phyloP scores from a whole-genome alignment of 2,329 filamentous ascomycete species.

The Epichloe bromicola region DNA sequence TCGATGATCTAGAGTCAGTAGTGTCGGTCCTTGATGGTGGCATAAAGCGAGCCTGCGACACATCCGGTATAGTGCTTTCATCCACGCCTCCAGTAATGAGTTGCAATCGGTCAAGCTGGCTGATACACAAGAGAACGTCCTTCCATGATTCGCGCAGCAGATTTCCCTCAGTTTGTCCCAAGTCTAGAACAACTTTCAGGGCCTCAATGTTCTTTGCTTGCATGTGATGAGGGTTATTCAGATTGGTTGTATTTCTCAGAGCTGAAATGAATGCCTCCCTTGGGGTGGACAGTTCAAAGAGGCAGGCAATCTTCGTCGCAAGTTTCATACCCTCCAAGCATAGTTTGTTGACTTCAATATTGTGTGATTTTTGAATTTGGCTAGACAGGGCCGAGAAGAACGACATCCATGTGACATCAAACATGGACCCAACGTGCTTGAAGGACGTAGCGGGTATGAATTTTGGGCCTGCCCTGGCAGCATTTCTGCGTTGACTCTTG shows the following conservation, averaged over 20 bases:
- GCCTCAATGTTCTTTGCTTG: slow-evolving; percentile 93
- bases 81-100: slow-evolving; percentile 91
- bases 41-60: slow-evolving; percentile 68
- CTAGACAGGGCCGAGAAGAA: slow-evolving; percentile 90
- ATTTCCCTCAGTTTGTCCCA: slow-evolving; percentile 88
- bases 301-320: slow-evolving; percentile 81
- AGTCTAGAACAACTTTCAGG: slow-evolving; percentile 77
- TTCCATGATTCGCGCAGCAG: slow-evolving; percentile 84
- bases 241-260: slow-evolving; percentile 83
- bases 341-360: slow-evolving; percentile 78
- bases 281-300: slow-evolving; percentile 88
- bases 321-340: slow-evolving; percentile 95
- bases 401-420: slow-evolving; percentile 98
- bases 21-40: slow-evolving; percentile 42
- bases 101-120: slow-evolving; percentile 88
- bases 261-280: slow-evolving; percentile 90
- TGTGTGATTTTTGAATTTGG: slow-evolving; percentile 85
- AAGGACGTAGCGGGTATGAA: slow-evolving; percentile 91
- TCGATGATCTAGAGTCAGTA: slow-evolving; percentile 50
- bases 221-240: slow-evolving; percentile 93
- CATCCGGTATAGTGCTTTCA: slow-evolving; percentile 82
- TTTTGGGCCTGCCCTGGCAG: slow-evolving; percentile 52
- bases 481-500: slow-evolving; percentile 73
- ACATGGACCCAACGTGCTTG: slow-evolving; percentile 95
- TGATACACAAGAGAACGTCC: slow-evolving; percentile 88